phyloP scores from a whole-genome alignment of 2,329 filamentous ascomycete species.

The Colletotrichum sp. region DNA sequence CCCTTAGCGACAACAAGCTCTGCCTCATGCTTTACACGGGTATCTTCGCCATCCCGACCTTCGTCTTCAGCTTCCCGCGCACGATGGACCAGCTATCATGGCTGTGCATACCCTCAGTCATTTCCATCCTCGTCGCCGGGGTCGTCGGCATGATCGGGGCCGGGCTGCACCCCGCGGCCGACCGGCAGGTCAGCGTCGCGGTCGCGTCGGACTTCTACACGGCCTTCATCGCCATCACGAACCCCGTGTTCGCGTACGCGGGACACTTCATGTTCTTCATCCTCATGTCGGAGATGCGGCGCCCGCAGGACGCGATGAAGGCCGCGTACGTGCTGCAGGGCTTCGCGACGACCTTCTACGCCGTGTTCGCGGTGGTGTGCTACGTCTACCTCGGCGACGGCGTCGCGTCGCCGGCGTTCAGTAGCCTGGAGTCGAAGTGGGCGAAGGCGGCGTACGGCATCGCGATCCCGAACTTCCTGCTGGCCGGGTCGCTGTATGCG shows the following conservation, averaged over 20 bases:
- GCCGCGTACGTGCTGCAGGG: constrained; percentile 54
- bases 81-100: constrained; percentile 55
- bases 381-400: constrained; percentile 54
- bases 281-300: constrained; percentile 57
- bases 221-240: constrained; percentile 39
- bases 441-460: constrained; percentile 56
- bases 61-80: constrained; percentile 52
- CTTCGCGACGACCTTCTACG: constrained; percentile 55
- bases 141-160: constrained; percentile 57
- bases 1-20: constrained; percentile 49
- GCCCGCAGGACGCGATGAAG: constrained; percentile 55
- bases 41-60: constrained; percentile 53
- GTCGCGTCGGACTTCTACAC: constrained; percentile 35
- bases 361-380: constrained; percentile 53
- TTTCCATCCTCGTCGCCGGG: constrained; percentile 54
- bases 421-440: constrained; percentile 49
- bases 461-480: constrained; percentile 54
- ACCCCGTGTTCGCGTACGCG: constrained; percentile 58
- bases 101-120: constrained; percentile 47
- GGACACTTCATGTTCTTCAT: constrained; percentile 62
- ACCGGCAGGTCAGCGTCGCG: constrained; percentile 41
- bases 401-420: constrained; percentile 52
- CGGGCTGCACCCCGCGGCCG: constrained; percentile 42
- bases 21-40: constrained; percentile 56
- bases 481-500: constrained; percentile 53